Conservation (phyloP, 176 grass and related monocot genomes). For the Oryza glumipatula region DNA sequence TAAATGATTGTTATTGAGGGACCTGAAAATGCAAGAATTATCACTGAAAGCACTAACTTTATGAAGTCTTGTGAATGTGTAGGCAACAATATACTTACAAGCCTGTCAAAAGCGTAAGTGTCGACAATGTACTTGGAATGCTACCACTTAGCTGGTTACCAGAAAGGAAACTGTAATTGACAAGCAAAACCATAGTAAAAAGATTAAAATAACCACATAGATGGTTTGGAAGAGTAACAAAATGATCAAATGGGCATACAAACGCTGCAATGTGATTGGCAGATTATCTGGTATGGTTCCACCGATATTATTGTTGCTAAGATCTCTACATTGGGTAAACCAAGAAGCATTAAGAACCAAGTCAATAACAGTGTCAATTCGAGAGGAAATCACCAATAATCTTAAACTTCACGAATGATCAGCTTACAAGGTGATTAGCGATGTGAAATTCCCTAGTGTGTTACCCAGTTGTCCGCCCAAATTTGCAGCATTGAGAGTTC, state of each 20-base stretch:
- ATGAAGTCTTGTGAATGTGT: constrained; percentile 17
- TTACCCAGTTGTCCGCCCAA: constrained; percentile 85
- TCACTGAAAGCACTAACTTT: constrained; percentile 7
- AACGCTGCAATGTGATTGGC: constrained; percentile 72
- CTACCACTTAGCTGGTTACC: constrained; percentile 83
- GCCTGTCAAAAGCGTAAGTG: constrained; percentile 63
- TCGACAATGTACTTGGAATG: constrained; percentile 80
- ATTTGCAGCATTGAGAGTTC: constrained; percentile 72
- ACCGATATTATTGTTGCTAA: constrained; percentile 97
- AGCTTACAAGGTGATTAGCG: constrained; percentile 86
- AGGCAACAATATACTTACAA: constrained; percentile 66
- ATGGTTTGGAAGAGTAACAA: not conserved
- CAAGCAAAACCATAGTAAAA: constrained; percentile 34
- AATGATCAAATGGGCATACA: constrained; percentile 58
- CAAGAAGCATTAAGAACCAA: constrained; percentile 31
- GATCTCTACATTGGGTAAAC: constrained; percentile 67
- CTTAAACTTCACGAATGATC: constrained; percentile 28
- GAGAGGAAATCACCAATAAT: constrained; percentile 23
- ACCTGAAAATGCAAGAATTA: constrained; percentile 64
- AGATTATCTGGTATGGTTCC: constrained; percentile 87
- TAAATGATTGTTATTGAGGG: constrained; percentile 81
- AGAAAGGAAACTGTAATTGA: constrained; percentile 79
- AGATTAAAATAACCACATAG: not conserved
- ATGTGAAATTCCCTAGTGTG: constrained; percentile 76
- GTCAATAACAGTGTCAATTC: constrained; percentile 3